These are phyloP conservation scores for Venturia asperata DNA, from an alignment of 2,329 filamentous ascomycete species.

Conservation along the genomic window DNA sequence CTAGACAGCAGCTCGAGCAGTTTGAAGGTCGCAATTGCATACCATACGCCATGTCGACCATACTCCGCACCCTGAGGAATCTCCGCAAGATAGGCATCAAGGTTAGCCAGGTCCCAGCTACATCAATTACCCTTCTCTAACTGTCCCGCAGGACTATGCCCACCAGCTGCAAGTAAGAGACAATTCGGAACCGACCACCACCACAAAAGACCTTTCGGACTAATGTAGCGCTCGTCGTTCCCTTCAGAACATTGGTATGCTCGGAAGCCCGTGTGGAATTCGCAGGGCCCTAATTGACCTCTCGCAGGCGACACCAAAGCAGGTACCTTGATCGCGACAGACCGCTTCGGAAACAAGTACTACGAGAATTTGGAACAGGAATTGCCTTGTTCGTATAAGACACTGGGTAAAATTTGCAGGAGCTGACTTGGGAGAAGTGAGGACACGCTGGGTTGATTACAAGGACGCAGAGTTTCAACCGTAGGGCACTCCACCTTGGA, in stretches of 20 bases:
- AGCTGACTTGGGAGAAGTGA: constrained; percentile 50
- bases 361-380: constrained; percentile 89
- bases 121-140: constrained; percentile 26
- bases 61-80: constrained; percentile 79
- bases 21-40: not conserved
- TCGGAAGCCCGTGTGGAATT: not conserved
- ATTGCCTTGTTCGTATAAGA: constrained; percentile 62
- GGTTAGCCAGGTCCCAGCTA: constrained; percentile 44
- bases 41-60: constrained; percentile 71
- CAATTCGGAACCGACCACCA: constrained; percentile 24
- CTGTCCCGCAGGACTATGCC: constrained; percentile 64
- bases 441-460: constrained; percentile 97
- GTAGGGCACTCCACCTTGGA: constrained; percentile 58
- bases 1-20: not conserved
- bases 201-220: constrained; percentile 26
- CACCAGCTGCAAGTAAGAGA: constrained; percentile 83
- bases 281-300: constrained; percentile 11
- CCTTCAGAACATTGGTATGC: constrained; percentile 33
- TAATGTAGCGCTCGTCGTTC: constrained; percentile 19
- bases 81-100: constrained; percentile 81
- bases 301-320: constrained; percentile 86
- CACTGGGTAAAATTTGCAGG: constrained; percentile 14
- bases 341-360: constrained; percentile 95
- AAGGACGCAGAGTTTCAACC: constrained; percentile 77
- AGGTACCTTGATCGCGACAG: constrained; percentile 74